Evolutionary conservation across 495 filamentous ascomycete genomes (phyloP).

Genomic region (Penicillium coffeae): DNA sequence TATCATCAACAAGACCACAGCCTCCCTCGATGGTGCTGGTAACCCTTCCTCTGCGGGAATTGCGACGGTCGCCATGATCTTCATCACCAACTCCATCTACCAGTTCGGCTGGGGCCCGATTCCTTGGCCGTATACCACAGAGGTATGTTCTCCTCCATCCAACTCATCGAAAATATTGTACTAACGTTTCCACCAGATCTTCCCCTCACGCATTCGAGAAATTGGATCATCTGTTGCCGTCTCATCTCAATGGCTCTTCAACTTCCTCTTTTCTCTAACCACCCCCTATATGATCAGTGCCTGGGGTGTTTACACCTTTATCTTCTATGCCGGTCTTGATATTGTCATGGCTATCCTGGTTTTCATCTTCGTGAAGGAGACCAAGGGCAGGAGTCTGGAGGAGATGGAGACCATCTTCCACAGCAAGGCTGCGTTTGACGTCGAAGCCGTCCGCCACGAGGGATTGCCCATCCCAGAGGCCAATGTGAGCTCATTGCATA

Average conservation of each 20-base stretch:
- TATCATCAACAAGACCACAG: conserved; percentile 34
- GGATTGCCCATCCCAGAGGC: conserved; percentile 4
- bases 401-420: conserved; percentile 40
- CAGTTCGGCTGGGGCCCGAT: conserved; percentile 52
- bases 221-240: conserved; percentile 38
- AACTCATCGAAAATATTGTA: not conserved
- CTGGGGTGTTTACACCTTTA: conserved; percentile 48
- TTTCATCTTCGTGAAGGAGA: conserved; percentile 61
- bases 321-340: conserved; percentile 36
- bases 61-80: conserved; percentile 48
- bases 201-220: conserved; percentile 46
- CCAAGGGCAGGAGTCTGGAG: conserved; percentile 47
- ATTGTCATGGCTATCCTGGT: conserved; percentile 48
- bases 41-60: conserved; percentile 36
- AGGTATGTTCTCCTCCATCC: conserved; percentile 11
- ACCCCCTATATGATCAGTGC: conserved; percentile 46
- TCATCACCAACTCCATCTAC: conserved; percentile 42
- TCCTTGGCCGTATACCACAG: conserved; percentile 47
- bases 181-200: conserved; percentile 30
- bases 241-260: conserved; percentile 50
- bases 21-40: conserved; percentile 21
- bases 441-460: conserved; percentile 16
- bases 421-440: conserved; percentile 26
- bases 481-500: conserved; percentile 11
- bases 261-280: conserved; percentile 47